These are phyloP conservation scores for Chaetomium globosum DNA, from an alignment of 2,329 filamentous ascomycete species.

Conservation along the genomic window DNA sequence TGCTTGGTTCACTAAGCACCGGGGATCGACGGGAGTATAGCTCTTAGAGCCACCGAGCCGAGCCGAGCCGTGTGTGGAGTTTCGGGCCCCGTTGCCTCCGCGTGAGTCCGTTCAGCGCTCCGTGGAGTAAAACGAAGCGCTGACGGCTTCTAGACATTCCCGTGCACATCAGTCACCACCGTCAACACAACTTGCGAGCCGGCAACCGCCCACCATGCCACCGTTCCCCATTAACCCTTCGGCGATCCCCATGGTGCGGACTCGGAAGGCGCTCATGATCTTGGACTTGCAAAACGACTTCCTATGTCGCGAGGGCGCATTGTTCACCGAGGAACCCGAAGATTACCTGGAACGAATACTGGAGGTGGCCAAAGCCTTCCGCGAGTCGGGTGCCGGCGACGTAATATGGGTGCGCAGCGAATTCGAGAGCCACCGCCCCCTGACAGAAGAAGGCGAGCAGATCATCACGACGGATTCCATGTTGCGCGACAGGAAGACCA, in stretches of 20 bases:
- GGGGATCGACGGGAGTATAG: not conserved
- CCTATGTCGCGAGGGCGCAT: constrained; percentile 65
- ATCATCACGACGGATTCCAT: constrained; percentile 50
- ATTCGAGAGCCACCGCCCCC: constrained; percentile 65
- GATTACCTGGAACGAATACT: constrained; percentile 70
- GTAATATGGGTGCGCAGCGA: constrained; percentile 85
- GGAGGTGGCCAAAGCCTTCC: constrained; percentile 71
- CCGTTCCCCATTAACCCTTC: constrained; percentile 62
- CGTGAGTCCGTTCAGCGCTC: constrained; percentile 5
- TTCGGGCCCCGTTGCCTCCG: constrained; percentile 1
- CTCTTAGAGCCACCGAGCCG: not conserved
- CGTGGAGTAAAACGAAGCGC: not conserved
- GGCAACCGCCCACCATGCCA: constrained; percentile 22
- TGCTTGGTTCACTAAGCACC: not conserved
- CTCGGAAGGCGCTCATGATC: constrained; percentile 72
- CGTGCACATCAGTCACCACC: not conserved
- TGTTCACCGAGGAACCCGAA: constrained; percentile 65
- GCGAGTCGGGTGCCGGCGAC: constrained; percentile 65
- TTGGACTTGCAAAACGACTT: constrained; percentile 94
- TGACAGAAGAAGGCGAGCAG: constrained; percentile 52
- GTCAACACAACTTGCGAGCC: not conserved
- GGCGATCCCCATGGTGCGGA: constrained; percentile 58
- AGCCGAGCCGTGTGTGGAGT: constrained; percentile 10
- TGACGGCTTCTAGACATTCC: not conserved
- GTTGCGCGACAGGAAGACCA: constrained; percentile 31